Conservation (phyloP, 495 filamentous ascomycete genomes). For the Neurospora sp. region DNA sequence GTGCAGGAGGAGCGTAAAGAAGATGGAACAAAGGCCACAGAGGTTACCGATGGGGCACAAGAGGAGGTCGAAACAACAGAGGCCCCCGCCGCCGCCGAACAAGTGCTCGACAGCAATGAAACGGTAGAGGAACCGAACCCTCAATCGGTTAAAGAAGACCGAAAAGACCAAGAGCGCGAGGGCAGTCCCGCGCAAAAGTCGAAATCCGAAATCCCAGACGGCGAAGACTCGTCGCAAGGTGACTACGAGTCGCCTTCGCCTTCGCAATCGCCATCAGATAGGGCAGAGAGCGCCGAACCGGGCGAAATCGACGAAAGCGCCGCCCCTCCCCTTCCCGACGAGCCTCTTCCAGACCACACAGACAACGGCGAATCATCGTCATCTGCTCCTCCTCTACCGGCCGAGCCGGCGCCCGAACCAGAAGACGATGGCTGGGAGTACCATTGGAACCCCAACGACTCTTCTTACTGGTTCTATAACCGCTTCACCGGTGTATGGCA, state of each 20-base stretch:
- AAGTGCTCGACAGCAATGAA: not conserved
- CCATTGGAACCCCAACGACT: constrained; percentile 63
- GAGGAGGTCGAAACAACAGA: not conserved
- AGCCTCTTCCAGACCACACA: constrained; percentile 12
- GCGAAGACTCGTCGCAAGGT: not conserved
- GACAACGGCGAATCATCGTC: constrained; percentile 2
- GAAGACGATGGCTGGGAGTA: constrained; percentile 82
- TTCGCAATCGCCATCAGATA: constrained; percentile 3
- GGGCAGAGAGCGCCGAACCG: not conserved
- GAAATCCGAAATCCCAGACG: not conserved
- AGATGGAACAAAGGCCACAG: not conserved
- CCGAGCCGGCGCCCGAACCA: constrained; percentile 26
- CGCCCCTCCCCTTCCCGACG: constrained; percentile 19
- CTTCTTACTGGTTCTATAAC: constrained; percentile 86
- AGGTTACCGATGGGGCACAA: not conserved
- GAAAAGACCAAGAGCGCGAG: constrained; percentile 9
- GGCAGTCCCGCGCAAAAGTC: not conserved
- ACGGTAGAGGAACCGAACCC: not conserved
- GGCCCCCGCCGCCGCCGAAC: not conserved
- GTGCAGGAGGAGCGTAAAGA: not conserved
- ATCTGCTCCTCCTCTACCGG: constrained; percentile 19
- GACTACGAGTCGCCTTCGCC: not conserved
- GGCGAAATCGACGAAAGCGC: not conserved
- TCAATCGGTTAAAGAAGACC: constrained; percentile 2
- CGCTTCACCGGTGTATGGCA: constrained; percentile 64